These are phyloP conservation scores for Euphorbia pulcherrima DNA, from an alignment of 345 rosid genomes.

Conservation along the genomic window DNA sequence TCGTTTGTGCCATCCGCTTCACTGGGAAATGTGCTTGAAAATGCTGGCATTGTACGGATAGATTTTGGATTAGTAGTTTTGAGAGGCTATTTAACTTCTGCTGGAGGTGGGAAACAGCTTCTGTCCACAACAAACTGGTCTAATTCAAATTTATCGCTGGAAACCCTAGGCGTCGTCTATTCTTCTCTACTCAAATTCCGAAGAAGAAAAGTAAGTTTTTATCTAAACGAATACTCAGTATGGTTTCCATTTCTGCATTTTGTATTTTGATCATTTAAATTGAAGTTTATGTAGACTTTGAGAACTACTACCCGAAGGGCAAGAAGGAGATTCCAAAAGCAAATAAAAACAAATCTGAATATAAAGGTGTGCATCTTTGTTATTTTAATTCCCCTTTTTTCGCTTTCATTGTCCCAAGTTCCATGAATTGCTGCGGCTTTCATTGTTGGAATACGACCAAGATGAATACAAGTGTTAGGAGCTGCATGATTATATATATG, in stretches of 20 bases:
- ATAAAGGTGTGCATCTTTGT: constrained; percentile 27
- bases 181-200: constrained; percentile 33
- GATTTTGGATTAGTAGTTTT: constrained; percentile 27
- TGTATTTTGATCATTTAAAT: neutral
- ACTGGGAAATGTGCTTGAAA: constrained; percentile 4
- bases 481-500: neutral
- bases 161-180: constrained; percentile 35
- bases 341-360: constrained; percentile 25
- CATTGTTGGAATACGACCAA: neutral
- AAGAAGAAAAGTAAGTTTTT: constrained; percentile 36
- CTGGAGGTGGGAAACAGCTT: constrained; percentile 36
- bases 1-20: neutral
- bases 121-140: constrained; percentile 13
- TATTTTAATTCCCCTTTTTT: neutral
- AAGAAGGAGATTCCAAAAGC: constrained; percentile 39
- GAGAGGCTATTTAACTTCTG: constrained; percentile 25
- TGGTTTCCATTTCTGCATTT: neutral
- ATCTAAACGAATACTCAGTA: neutral
- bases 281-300: constrained; percentile 27
- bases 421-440: too few relatives aligned
- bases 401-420: neutral
- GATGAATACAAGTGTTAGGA: neutral
- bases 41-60: constrained; percentile 21
- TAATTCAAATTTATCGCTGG: constrained; percentile 29
- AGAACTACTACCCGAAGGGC: constrained; percentile 39